Percentiles rank a stretch among this genome's conserved stretches.
Evolutionary conservation across 306 rosid species (phyloP).

Genomic region (Acacia acuminata): DNA sequence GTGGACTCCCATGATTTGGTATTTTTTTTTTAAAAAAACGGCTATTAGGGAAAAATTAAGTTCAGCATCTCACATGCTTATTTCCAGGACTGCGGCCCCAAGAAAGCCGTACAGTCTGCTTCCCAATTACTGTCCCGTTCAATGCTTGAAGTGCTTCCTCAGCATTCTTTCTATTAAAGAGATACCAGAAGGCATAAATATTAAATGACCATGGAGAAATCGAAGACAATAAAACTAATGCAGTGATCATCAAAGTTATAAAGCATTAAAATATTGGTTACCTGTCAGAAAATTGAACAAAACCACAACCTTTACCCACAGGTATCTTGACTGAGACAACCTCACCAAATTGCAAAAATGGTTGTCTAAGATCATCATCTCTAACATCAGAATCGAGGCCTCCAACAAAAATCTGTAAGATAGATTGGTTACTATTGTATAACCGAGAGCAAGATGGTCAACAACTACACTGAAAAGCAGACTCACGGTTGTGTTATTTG

Average conservation of each 20-base stretch:
- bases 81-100: conserved; percentile 99
- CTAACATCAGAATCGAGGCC: conserved; percentile 94
- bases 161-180: conserved; percentile 80
- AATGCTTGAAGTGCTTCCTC: conserved; percentile 86
- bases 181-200: conserved; percentile 25
- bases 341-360: conserved; percentile 87
- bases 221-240: not conserved
- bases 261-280: conserved; percentile 32
- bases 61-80: conserved; percentile 70
- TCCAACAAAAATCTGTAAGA: conserved; percentile 89
- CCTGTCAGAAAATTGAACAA: conserved; percentile 97
- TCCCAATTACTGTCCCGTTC: conserved; percentile 89
- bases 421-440: conserved; percentile 25
- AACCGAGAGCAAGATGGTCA: conserved; percentile 11
- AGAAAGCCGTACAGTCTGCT: conserved; percentile 96
- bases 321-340: conserved; percentile 95
- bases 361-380: conserved; percentile 92
- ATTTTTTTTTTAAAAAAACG: not conserved
- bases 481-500: conserved; percentile 91
- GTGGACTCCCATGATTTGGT: not conserved
- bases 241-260: conserved; percentile 3
- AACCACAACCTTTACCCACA: conserved; percentile 93
- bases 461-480: conserved; percentile 13
- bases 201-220: conserved; percentile 6
- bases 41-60: not conserved